Evolutionary conservation across 2,329 filamentous ascomycete species (phyloP), one percentile per base, ranked within the genome.

Genomic region (Monosporascus sp.): DNA sequence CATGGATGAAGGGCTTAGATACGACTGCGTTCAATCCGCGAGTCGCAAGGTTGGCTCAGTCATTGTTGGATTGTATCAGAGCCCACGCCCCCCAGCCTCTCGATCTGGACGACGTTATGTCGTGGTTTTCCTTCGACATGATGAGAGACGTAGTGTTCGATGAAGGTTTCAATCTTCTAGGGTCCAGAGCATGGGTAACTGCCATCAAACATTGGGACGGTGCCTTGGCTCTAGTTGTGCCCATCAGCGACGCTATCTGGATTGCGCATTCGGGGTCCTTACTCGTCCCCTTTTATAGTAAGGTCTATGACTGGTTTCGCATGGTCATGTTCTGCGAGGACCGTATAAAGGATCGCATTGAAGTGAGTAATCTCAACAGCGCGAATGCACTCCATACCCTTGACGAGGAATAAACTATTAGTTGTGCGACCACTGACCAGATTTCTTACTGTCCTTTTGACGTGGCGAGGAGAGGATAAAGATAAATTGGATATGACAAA

Each of bases 61-160:
- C 53, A 4, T 50, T 62, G 17, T 52, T 50, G 5, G 22, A 26
- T n/a, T 59, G 55, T 36, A 55, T 62, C 41, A 47, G 40, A 5
- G 46, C 41, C 1, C 56, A 52, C 36, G 54, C 48, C 26, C 27
- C 11, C 7, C 24, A 52, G 2, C 51, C 52, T 2, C 49, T 61
- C 19, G 52, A 58, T 34, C 17, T 61, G n/a, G 54, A 59, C 36
- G 48, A 56, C 7, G 50, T 59, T 24, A 59, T 61, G 55, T 56
- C 57, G 19, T 57, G 55, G 58, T 59, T 58, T 47, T 56, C 58
- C 11, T 62, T 58, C 41, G 58, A 59, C 22, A 41, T 53, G 20
- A 59, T 61, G 54, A 58, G 60, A 20, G 60, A 61, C 19, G 51
- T 58, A 9, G 45, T 61, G 19, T 61, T 62, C 47, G 54, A 53